Evolutionary conservation across 345 rosid species (phyloP), one percentile per base, ranked within the genome.

Genomic region (Leavenworthia alabamica): DNA sequence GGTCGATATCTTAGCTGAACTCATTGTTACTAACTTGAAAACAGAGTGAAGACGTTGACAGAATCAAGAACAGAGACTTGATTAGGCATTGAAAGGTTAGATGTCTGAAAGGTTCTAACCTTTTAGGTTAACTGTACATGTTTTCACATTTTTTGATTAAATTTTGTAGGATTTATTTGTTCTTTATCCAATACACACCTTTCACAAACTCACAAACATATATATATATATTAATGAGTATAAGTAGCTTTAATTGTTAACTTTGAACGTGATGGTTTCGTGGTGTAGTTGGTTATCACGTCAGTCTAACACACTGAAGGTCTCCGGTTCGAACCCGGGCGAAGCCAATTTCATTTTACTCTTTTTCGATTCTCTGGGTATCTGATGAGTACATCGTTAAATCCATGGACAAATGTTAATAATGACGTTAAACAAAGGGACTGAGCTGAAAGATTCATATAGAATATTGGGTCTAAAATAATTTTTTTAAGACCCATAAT

Each of bases 251-350:
- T 20, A 2, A 20, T 20, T 20, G 22, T 20, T 20, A 20, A 23
- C 24, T 23, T 23, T 0, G n/a, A n/a, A 5, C 6, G 1, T 0
- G 5, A 50, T 4, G 94, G 94, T 88, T 73, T 87, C 86, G 89
- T 87, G 93, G 96, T 90, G 90, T 85, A 85, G 94, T 88, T 80
- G 96, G 94, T 88, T 88, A 90, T 85, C 94, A 90, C 91, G 89
- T 82, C 88, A 82, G 96, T 85, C 84, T 82, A 87, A 88, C 91
- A 85, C 94, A 83, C 84, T 90, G 83, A 87, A 87, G 90, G 96
- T 87, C 93, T 85, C 88, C 86, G 84, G 85, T 90, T 86, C 92
- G 77, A 87, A 58, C 53, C 86, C 83, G 90, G 89, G 83, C 82
- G 93, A 87, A 73, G 69, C 62, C 73, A 60, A n/a, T n/a, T n/a